A percentile compares a stretch with the other conserved stretches of the same genome.
phyloP scores from a whole-genome alignment of 768 basidiomycete genomes.

The Lactarius vividus region DNA sequence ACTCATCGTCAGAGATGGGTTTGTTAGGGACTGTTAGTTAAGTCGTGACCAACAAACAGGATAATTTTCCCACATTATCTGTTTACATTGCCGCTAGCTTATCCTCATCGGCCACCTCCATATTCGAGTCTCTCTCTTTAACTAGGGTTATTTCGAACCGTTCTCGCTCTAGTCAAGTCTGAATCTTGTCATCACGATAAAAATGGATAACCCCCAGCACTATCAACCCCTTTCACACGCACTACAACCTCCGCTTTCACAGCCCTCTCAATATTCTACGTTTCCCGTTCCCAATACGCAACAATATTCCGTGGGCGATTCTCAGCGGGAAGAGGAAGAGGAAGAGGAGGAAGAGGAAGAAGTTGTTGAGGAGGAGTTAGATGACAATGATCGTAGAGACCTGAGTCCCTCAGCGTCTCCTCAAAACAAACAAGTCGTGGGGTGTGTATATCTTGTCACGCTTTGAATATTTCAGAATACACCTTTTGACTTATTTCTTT shows the following conservation, averaged over 20 bases:
- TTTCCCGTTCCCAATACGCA: slow-evolving; percentile 27
- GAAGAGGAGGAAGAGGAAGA: slow-evolving; percentile 77
- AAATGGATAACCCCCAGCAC: slow-evolving; percentile 70
- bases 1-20: background rate
- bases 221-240: slow-evolving; percentile 82
- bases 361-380: slow-evolving; percentile 66
- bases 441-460: slow-evolving; percentile 33
- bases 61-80: slow-evolving; percentile 28
- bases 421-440: slow-evolving; percentile 31
- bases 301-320: slow-evolving; percentile 31
- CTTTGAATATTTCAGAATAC: slow-evolving; percentile 23
- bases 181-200: slow-evolving; percentile 29
- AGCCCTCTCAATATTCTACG: slow-evolving; percentile 30
- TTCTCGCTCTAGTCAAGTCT: slow-evolving; percentile 17
- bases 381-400: slow-evolving; percentile 35
- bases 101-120: slow-evolving; percentile 22
- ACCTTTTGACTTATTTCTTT: slow-evolving; percentile 23
- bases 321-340: slow-evolving; percentile 53
- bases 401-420: slow-evolving; percentile 36
- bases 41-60: slow-evolving; percentile 20
- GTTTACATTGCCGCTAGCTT: slow-evolving; percentile 17
- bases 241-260: slow-evolving; percentile 52
- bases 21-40: slow-evolving; percentile 23
- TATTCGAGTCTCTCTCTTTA: slow-evolving; percentile 20
- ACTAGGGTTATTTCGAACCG: slow-evolving; percentile 21